Evolutionary conservation across 78 protist species (phyloP).

Genomic region (Planoprotostelium fungivorum): DNA sequence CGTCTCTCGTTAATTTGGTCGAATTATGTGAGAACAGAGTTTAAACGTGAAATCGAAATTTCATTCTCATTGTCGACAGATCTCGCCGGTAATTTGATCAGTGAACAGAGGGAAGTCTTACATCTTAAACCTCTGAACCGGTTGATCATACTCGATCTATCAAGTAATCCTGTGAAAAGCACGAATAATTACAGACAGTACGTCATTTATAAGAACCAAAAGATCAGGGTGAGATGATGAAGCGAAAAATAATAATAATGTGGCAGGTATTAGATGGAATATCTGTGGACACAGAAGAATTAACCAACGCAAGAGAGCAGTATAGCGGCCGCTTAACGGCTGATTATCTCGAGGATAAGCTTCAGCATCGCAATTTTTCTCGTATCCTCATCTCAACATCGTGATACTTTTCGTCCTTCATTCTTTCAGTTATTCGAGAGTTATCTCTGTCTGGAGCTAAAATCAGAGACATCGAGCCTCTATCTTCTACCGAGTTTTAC

Average conservation of each 20-base stretch:
- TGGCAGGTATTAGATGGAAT: not conserved
- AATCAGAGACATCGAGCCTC: not conserved
- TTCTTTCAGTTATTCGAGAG: not conserved
- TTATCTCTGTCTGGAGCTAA: not conserved
- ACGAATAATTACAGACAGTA: not conserved
- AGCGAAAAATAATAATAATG: not conserved
- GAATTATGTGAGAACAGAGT: not conserved
- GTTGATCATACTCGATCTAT: not conserved
- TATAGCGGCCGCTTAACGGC: not conserved
- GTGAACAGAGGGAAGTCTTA: not conserved
- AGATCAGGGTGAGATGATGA: not conserved
- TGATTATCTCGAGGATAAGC: not conserved
- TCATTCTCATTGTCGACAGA: not conserved
- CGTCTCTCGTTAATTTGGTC: not conserved
- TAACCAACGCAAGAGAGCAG: not conserved
- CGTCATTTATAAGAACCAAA: not conserved
- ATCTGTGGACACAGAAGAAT: not conserved
- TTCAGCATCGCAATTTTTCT: not conserved
- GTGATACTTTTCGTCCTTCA: too few species aligned
- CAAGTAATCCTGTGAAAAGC: not conserved
- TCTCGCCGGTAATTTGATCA: not conserved
- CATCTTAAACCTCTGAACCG: not conserved
- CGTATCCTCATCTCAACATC: too few species aligned
- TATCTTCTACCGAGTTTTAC: not conserved
- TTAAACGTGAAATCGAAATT: not conserved